These are phyloP conservation scores for Colletotrichum cordylinicola DNA, from an alignment of 2,329 filamentous ascomycete species.

Conservation along the genomic window DNA sequence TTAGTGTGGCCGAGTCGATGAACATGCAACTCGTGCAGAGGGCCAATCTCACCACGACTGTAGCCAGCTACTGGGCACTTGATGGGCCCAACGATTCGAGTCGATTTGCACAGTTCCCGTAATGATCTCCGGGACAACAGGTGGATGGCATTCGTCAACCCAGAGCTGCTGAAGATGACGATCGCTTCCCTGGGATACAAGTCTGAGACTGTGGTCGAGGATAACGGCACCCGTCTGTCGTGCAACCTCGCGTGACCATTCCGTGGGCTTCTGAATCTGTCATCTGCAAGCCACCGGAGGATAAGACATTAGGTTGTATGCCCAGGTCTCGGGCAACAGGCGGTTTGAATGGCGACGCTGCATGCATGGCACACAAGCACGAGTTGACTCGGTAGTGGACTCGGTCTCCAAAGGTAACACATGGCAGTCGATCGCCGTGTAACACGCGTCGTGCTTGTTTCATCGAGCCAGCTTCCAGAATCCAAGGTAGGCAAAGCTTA, in stretches of 20 bases:
- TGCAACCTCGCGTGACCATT: slow-evolving; percentile 5
- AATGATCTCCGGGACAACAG: neutral
- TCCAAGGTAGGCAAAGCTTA: slow-evolving; percentile 45
- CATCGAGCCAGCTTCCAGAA: slow-evolving; percentile 26
- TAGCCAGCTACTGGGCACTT: neutral
- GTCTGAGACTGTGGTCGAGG: neutral
- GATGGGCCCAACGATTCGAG: neutral
- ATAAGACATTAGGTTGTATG: neutral
- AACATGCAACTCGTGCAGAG: neutral
- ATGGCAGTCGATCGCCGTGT: neutral
- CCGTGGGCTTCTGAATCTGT: neutral
- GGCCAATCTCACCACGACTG: neutral
- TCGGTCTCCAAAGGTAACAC: neutral
- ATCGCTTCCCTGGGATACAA: neutral
- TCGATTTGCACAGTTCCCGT: neutral
- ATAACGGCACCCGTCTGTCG: neutral
- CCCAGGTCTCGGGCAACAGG: neutral
- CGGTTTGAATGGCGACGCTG: neutral
- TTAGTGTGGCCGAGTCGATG: neutral
- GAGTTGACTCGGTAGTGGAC: neutral
- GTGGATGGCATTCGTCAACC: neutral
- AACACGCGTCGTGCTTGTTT: neutral
- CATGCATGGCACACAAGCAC: neutral
- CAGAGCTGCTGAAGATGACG: neutral
- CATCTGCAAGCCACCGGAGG: slow-evolving; percentile 1